Percentiles rank a stretch among this genome's conserved stretches.
phyloP scores from a whole-genome alignment of 2,329 filamentous ascomycete genomes.

The Fusarium vanettenii region DNA sequence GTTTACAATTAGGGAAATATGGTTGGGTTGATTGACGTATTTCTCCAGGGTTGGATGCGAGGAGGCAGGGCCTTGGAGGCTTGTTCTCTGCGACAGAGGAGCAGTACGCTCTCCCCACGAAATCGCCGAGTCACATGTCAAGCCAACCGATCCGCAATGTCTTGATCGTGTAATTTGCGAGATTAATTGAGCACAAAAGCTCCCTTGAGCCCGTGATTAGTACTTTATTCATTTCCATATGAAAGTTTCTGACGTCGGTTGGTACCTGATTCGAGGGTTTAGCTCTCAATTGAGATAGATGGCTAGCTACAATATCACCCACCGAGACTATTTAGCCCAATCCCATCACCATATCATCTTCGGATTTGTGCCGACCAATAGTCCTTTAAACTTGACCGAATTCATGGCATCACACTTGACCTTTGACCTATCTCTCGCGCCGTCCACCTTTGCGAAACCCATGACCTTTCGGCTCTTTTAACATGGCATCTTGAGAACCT shows the following conservation, averaged over 20 bases:
- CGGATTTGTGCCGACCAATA: background rate
- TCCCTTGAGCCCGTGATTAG: background rate
- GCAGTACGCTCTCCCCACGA: background rate
- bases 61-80: background rate
- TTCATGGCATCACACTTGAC: background rate
- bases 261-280: background rate
- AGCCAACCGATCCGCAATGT: background rate
- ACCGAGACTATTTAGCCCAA: background rate
- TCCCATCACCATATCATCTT: background rate
- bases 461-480: background rate
- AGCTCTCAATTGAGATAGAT: background rate
- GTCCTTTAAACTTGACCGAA: background rate
- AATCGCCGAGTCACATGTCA: background rate
- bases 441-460: background rate
- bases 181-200: background rate
- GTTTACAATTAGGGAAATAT: background rate
- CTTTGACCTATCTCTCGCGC: background rate
- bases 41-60: background rate
- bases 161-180: background rate
- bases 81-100: background rate
- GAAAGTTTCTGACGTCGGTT: background rate
- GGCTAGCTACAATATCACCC: background rate
- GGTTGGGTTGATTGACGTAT: background rate
- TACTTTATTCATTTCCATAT: background rate
- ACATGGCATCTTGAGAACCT: background rate